phyloP scores from a whole-genome alignment of 108 stramenopile genomes.

The Cyclotella cryptica region DNA sequence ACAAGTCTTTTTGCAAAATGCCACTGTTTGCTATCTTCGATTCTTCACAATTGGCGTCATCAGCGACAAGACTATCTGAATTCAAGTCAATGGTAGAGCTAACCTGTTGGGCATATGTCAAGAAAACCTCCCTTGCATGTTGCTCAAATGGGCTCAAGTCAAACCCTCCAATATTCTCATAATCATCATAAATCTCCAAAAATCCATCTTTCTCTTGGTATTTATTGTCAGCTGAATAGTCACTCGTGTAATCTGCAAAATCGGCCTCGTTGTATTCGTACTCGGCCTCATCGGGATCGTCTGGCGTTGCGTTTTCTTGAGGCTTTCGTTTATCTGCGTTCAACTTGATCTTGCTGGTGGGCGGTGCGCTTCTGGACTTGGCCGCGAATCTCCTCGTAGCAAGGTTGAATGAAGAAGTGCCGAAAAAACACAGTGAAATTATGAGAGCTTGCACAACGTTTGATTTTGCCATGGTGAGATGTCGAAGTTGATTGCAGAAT shows the following conservation, averaged over 20 bases:
- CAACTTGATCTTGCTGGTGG: background rate
- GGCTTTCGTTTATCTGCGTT: background rate
- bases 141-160: constrained; percentile 51
- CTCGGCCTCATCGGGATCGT: constrained; percentile 25
- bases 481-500: too few species aligned
- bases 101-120: constrained; percentile 48
- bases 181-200: constrained; percentile 23
- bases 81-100: constrained; percentile 45
- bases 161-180: constrained; percentile 25
- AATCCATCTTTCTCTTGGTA: constrained; percentile 8
- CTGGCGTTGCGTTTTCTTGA: background rate
- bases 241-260: constrained; percentile 49
- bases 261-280: constrained; percentile 54
- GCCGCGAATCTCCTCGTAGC: too few species aligned
- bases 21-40: constrained; percentile 35
- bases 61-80: constrained; percentile 28
- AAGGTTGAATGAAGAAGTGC: too few species aligned
- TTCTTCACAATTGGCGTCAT: constrained; percentile 20
- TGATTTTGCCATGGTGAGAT: too few species aligned
- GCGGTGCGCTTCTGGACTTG: background rate
- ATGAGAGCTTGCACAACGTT: too few species aligned
- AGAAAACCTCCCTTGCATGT: constrained; percentile 55
- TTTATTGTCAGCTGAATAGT: constrained; percentile 25
- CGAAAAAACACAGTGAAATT: too few species aligned
- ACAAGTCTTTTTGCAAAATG: constrained; percentile 43